Evolutionary conservation across 257 asterid species (phyloP).

Genomic region (Scutellaria baicalensis): DNA sequence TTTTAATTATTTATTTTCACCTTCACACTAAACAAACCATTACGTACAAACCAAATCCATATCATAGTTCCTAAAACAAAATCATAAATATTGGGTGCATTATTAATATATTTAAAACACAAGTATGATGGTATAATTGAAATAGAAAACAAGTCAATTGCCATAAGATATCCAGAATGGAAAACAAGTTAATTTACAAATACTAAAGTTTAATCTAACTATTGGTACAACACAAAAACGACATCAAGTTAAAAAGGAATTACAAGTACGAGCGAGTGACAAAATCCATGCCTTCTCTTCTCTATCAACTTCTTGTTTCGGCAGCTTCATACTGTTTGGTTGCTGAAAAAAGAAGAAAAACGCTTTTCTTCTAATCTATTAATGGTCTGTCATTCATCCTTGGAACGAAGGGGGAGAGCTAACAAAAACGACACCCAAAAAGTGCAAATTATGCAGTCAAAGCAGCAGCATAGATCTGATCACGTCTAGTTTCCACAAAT

Average conservation of each 20-base stretch:
- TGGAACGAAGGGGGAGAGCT: neutral
- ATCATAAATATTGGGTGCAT: too few species aligned
- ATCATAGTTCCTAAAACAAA: too few species aligned
- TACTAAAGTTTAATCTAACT: neutral
- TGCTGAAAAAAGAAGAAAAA: neutral
- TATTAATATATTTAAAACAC: too few species aligned
- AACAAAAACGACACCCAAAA: neutral
- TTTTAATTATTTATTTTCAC: too few species aligned
- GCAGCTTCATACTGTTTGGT: neutral
- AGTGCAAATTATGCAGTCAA: slow-evolving; percentile 13
- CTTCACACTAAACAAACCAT: too few species aligned
- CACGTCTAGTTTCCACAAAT: slow-evolving; percentile 55
- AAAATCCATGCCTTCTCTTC: neutral
- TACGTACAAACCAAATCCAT: too few species aligned
- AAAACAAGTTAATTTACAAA: neutral
- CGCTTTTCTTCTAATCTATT: neutral
- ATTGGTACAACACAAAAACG: neutral
- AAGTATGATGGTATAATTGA: neutral
- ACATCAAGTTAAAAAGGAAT: neutral
- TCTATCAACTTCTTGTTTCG: neutral
- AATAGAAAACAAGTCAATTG: neutral
- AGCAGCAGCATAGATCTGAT: slow-evolving; percentile 31
- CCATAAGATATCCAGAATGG: neutral
- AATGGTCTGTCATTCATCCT: neutral
- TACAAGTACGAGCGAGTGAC: neutral